Evolutionary conservation across 2,329 filamentous ascomycete genomes (phyloP).

Genomic region (Aplosporella prunicola): DNA sequence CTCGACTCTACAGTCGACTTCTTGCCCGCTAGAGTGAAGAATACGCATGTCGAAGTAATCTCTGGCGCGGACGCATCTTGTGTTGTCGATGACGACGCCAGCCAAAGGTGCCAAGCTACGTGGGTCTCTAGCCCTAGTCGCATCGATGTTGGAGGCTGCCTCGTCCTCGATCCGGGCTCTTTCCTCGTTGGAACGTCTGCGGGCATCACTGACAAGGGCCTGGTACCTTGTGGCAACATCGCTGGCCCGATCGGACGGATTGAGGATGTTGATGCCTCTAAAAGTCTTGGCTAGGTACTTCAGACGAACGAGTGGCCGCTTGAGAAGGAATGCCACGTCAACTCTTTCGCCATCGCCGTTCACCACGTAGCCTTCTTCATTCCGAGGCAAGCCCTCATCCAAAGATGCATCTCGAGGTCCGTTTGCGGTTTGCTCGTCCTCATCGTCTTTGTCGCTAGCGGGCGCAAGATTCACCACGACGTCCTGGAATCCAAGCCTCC

Average conservation of each 20-base stretch:
- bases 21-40: conserved; percentile 79
- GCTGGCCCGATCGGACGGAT: conserved; percentile 47
- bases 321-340: conserved; percentile 87
- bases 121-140: conserved; percentile 68
- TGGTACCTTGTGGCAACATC: conserved; percentile 56
- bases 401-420: conserved; percentile 31
- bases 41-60: conserved; percentile 84
- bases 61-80: conserved; percentile 74
- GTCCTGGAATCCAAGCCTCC: conserved; percentile 90
- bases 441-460: conserved; percentile 52
- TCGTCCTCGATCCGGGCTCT: conserved; percentile 70
- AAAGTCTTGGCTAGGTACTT: conserved; percentile 82
- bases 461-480: conserved; percentile 88
- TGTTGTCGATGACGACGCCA: conserved; percentile 62
- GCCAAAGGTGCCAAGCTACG: conserved; percentile 64
- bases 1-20: conserved; percentile 82
- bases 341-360: conserved; percentile 78
- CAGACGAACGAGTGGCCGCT: conserved; percentile 75
- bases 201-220: conserved; percentile 64
- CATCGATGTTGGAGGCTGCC: conserved; percentile 74
- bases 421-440: conserved; percentile 28
- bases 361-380: conserved; percentile 51
- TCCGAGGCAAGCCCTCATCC: conserved; percentile 47
- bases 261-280: conserved; percentile 52
- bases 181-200: conserved; percentile 64